Conservation (phyloP, 768 basidiomycete species). For the Lentinula guzmanii region DNA sequence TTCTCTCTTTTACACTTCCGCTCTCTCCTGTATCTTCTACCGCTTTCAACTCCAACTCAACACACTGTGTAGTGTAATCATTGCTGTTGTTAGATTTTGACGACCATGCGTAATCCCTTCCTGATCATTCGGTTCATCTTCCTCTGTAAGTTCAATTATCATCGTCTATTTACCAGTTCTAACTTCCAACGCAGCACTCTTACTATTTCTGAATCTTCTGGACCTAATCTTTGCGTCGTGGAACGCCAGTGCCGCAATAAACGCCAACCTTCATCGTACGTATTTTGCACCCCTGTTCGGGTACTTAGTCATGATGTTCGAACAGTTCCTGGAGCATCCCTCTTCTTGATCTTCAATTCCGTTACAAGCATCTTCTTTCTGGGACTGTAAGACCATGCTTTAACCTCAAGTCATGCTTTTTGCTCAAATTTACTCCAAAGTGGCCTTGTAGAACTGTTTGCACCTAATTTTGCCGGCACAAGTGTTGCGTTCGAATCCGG, state of each 20-base stretch:
- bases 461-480: conserved; percentile 26
- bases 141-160: conserved; percentile 40
- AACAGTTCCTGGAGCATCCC: conserved; percentile 40
- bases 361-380: conserved; percentile 29
- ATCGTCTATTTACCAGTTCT: not conserved
- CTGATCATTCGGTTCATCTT: conserved; percentile 50
- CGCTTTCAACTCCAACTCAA: not conserved
- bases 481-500: conserved; percentile 45
- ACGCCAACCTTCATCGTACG: conserved; percentile 31
- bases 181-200: conserved; percentile 28
- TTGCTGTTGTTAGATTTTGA: not conserved
- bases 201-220: conserved; percentile 46
- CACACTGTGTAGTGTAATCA: not conserved
- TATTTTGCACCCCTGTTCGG: not conserved
- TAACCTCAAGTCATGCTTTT: not conserved
- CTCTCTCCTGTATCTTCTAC: not conserved
- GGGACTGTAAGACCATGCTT: conserved; percentile 22
- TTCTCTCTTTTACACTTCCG: not conserved
- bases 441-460: conserved; percentile 22
- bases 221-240: conserved; percentile 51
- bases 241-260: conserved; percentile 38
- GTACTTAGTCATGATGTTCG: not conserved
- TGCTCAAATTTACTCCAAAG: conserved; percentile 15
- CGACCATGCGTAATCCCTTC: conserved; percentile 44
- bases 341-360: conserved; percentile 44